Conservation (phyloP, 495 filamentous ascomycete genomes). For the Penicillium fimorum region DNA sequence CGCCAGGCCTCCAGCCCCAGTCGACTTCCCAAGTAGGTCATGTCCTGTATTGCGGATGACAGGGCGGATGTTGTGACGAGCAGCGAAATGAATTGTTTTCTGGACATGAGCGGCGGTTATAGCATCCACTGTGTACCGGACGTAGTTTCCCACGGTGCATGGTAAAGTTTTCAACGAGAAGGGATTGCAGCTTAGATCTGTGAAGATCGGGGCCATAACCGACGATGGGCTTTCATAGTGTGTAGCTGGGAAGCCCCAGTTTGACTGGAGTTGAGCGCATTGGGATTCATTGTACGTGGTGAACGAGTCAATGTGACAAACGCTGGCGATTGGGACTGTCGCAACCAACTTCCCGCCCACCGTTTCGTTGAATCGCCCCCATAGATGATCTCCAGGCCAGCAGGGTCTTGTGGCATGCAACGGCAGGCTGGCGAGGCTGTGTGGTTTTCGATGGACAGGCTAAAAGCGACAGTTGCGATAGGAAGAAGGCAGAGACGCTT, state of each 20-base stretch:
- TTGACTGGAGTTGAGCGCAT: neutral
- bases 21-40: neutral
- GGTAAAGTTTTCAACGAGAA: neutral
- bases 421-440: neutral
- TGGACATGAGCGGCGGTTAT: neutral
- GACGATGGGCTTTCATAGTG: constrained; percentile 1
- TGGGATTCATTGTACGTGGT: neutral
- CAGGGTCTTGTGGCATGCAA: constrained; percentile 6
- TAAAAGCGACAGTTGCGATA: neutral
- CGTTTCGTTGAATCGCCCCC: neutral
- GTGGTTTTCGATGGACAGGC: neutral
- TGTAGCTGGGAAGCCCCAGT: constrained; percentile 1
- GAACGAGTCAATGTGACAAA: neutral
- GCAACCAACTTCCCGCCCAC: neutral
- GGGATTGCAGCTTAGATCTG: neutral
- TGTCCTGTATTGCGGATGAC: constrained; percentile 6
- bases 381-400: neutral
- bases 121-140: neutral
- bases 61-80: neutral
- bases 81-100: neutral
- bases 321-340: neutral
- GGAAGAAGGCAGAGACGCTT: neutral
- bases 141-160: neutral
- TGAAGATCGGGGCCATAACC: neutral
- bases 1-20: constrained; percentile 2